Percentiles rank a stretch among this genome's conserved stretches.
These are phyloP conservation scores for Artemisia argyi DNA, from an alignment of 129 eudicot species.

Conservation along the genomic window DNA sequence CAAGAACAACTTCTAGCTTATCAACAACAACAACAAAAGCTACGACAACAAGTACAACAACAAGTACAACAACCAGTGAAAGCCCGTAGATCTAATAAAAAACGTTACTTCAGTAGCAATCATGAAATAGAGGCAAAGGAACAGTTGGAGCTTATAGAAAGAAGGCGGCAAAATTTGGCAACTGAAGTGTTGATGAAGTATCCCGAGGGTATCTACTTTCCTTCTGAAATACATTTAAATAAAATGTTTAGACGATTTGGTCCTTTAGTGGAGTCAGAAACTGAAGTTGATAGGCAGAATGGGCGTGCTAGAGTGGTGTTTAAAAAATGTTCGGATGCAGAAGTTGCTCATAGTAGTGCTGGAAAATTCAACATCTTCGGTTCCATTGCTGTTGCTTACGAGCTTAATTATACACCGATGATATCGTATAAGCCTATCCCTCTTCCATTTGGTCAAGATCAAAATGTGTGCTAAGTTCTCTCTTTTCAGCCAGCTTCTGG, in stretches of 20 bases:
- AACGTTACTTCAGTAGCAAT: conserved; percentile 44
- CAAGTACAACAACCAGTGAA: conserved; percentile 46
- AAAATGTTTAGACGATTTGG: conserved; percentile 81
- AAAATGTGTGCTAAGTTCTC: conserved; percentile 35
- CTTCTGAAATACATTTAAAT: conserved; percentile 61
- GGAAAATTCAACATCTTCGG: conserved; percentile 76
- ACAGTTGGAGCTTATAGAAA: conserved; percentile 38
- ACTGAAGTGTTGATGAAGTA: conserved; percentile 74
- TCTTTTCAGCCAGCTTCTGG: conserved; percentile 35
- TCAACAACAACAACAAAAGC: conserved; percentile 16
- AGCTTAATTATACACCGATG: conserved; percentile 70
- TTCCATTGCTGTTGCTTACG: conserved; percentile 59
- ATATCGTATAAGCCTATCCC: conserved; percentile 54
- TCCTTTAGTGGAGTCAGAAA: conserved; percentile 79
- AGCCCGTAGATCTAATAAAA: conserved; percentile 53
- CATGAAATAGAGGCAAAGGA: conserved; percentile 42
- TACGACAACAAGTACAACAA: conserved; percentile 8
- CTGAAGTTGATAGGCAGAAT: conserved; percentile 63
- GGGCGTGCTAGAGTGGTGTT: conserved; percentile 83
- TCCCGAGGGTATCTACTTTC: conserved; percentile 46
- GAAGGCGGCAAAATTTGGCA: conserved; percentile 50
- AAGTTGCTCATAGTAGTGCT: conserved; percentile 83
- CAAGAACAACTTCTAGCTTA: conserved; percentile 29
- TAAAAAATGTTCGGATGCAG: conserved; percentile 89
- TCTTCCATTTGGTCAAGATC: conserved; percentile 36